Percentiles rank a stretch among this genome's conserved stretches.
These are phyloP conservation scores for Glarea lozoyensis DNA, from an alignment of 495 filamentous ascomycete species.

Conservation along the genomic window DNA sequence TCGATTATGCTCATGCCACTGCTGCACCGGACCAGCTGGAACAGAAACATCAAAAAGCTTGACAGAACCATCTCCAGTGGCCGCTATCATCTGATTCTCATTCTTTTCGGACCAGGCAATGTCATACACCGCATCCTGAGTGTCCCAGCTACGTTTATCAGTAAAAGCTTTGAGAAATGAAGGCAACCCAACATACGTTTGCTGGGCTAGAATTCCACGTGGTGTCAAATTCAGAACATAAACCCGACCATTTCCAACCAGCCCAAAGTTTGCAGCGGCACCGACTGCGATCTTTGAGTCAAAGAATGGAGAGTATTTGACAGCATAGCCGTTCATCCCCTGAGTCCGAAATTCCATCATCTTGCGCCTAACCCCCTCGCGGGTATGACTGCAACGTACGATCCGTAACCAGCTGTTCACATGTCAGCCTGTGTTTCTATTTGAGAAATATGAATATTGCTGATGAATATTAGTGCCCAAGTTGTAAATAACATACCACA, in stretches of 20 bases:
- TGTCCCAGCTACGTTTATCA: constrained; percentile 91
- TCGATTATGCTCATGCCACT: constrained; percentile 84
- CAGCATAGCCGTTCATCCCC: constrained; percentile 88
- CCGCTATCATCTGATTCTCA: constrained; percentile 84
- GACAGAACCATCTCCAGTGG: constrained; percentile 82
- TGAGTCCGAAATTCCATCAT: constrained; percentile 93
- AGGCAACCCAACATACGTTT: constrained; percentile 50
- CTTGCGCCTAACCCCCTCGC: too few species aligned
- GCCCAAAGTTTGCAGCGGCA: constrained; percentile 82
- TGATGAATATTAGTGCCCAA: too few species aligned
- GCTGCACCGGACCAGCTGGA: constrained; percentile 71
- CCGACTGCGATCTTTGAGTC: constrained; percentile 86
- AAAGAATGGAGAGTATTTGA: constrained; percentile 97
- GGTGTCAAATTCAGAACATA: constrained; percentile 74
- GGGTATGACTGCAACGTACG: too few species aligned
- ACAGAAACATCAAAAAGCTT: constrained; percentile 84
- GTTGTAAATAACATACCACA: too few species aligned
- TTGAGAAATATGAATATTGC: too few species aligned
- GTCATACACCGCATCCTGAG: constrained; percentile 94
- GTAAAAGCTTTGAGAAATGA: too few species aligned
- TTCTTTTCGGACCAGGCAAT: constrained; percentile 88
- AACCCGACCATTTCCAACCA: constrained; percentile 89
- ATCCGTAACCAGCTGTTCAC: too few species aligned
- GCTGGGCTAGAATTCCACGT: constrained; percentile 72
- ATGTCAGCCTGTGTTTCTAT: too few species aligned